These are phyloP conservation scores for Metschnikowia chrysomelidarum DNA, from an alignment of 805 yeast species.

Conservation along the genomic window DNA sequence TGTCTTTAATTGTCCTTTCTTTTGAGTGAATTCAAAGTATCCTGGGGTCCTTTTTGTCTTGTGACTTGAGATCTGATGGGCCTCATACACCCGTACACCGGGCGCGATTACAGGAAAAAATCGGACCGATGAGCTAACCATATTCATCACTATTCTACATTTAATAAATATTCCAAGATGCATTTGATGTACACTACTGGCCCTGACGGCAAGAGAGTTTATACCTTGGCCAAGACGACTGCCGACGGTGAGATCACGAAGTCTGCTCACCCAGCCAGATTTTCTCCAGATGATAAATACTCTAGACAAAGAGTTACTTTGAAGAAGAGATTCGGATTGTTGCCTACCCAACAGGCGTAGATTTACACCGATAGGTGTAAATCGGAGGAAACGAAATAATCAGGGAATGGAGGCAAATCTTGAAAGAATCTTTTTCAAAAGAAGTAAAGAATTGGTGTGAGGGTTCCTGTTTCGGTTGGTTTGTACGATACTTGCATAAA, in stretches of 20 bases:
- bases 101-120: constrained; percentile 14
- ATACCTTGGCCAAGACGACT: constrained; percentile 82
- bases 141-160: background rate
- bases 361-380: too few relatives aligned
- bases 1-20: too few relatives aligned
- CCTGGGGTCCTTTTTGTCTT: too few relatives aligned
- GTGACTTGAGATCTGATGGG: too few relatives aligned
- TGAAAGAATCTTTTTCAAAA: background rate
- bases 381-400: too few relatives aligned
- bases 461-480: background rate
- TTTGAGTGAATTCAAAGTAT: background rate
- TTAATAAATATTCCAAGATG: constrained; percentile 48
- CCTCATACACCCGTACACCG: constrained; percentile 18
- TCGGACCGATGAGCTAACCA: too few relatives aligned
- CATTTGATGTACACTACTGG: constrained; percentile 98
- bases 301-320: constrained; percentile 98
- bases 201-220: constrained; percentile 91
- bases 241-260: constrained; percentile 92
- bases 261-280: constrained; percentile 99
- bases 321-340: constrained; percentile 87
- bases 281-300: constrained; percentile 99
- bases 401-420: too few relatives aligned
- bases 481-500: constrained; percentile 13
- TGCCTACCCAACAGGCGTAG: constrained; percentile 65
- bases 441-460: background rate